phyloP scores from a whole-genome alignment of 257 asterid species.

The Solanum lignicaule region DNA sequence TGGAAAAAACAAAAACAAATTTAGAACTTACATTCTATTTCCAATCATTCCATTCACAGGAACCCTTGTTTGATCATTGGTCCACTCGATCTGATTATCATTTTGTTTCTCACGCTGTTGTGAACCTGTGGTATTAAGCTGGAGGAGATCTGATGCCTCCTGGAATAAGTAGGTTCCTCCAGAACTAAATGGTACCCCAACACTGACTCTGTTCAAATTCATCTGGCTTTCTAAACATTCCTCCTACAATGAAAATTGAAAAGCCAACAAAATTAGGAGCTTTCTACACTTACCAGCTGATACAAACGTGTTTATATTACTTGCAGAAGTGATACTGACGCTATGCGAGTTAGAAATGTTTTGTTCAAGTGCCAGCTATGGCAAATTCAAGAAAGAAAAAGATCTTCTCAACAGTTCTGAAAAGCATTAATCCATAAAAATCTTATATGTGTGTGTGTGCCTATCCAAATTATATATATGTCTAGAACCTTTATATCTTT shows the following conservation, averaged over 20 bases:
- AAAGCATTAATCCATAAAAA: neutral
- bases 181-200: neutral
- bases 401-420: neutral
- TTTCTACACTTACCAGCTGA: neutral
- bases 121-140: neutral
- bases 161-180: neutral
- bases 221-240: slow-evolving; percentile 1
- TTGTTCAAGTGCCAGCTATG: neutral
- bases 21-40: neutral
- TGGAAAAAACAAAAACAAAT: neutral
- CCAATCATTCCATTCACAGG: neutral
- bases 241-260: neutral
- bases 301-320: neutral
- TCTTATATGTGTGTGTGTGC: neutral
- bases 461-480: neutral
- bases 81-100: neutral
- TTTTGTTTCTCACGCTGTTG: neutral
- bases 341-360: neutral
- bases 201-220: neutral
- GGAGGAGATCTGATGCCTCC: neutral
- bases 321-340: neutral
- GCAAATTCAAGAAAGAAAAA: neutral
- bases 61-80: neutral
- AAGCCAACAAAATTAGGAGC: neutral
- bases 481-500: neutral